A percentile compares a stretch with the other conserved stretches of the same genome.
Conservation (phyloP, 2,329 filamentous ascomycete species). For the Microsporum audouinii region DNA sequence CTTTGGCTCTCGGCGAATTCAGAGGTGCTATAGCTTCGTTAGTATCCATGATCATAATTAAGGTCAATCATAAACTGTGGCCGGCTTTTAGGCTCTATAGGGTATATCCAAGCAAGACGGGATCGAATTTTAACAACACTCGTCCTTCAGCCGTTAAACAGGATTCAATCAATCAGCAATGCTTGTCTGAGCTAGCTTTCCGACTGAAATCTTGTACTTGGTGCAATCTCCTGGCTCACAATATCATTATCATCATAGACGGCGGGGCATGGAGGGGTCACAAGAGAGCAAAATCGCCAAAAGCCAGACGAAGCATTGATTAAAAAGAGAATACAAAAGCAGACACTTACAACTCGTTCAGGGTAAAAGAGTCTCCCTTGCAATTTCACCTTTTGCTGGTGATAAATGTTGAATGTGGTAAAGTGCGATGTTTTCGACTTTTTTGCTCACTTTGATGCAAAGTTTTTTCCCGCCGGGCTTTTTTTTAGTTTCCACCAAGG, state of each 20-base stretch:
- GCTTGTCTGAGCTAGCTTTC: neutral
- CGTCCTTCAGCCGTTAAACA: neutral
- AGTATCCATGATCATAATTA: neutral
- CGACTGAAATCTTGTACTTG: neutral
- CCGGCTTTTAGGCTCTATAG: neutral
- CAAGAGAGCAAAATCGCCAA: neutral
- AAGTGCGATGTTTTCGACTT: neutral
- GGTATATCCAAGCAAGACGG: neutral
- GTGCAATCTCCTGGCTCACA: neutral
- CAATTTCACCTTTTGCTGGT: neutral
- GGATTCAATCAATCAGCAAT: neutral
- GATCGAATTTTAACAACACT: neutral
- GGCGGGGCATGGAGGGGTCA: constrained; percentile 1
- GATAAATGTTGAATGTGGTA: neutral
- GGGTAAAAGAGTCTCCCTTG: neutral
- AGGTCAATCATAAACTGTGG: neutral
- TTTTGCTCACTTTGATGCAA: neutral
- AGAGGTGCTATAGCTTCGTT: neutral
- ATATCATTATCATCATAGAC: neutral
- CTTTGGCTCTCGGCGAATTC: constrained; percentile 4
- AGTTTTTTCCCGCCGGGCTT: neutral
- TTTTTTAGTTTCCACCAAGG: neutral
- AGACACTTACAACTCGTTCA: neutral
- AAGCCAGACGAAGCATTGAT: neutral
- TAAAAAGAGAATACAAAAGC: neutral